phyloP scores from a whole-genome alignment of 2,329 filamentous ascomycete genomes.

The Rhinocladiella similis region DNA sequence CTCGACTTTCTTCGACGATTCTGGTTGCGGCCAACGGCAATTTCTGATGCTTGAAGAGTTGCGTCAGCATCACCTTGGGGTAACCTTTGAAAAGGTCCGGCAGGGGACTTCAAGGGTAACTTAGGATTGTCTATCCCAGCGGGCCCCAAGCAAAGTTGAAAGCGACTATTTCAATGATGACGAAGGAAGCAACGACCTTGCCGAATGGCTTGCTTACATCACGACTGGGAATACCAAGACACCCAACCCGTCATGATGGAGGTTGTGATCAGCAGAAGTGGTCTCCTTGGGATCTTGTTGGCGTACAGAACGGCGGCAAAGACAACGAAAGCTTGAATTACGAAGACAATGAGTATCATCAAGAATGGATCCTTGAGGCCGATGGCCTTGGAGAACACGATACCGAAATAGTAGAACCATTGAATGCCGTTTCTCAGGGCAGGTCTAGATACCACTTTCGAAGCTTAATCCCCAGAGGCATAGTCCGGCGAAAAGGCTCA shows the following conservation, averaged over 20 bases:
- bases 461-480: no score
- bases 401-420: slow-evolving; percentile 16
- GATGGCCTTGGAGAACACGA: slow-evolving; percentile 16
- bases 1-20: slow-evolving; percentile 30
- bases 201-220: slow-evolving; percentile 2
- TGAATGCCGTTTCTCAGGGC: slow-evolving; percentile 18
- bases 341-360: slow-evolving; percentile 8
- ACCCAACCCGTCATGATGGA: slow-evolving; percentile 13
- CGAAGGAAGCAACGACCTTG: slow-evolving; percentile 14
- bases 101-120: slow-evolving; percentile 7
- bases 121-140: slow-evolving; percentile 44
- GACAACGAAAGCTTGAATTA: slow-evolving; percentile 12
- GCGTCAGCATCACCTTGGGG: neutral
- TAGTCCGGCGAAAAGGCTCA: no score
- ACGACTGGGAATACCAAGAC: slow-evolving; percentile 1
- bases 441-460: no score
- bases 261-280: slow-evolving; percentile 11
- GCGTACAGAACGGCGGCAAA: slow-evolving; percentile 6
- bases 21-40: slow-evolving; percentile 50
- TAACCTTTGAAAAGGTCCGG: neutral
- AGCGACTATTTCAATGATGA: slow-evolving; percentile 11
- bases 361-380: slow-evolving; percentile 14
- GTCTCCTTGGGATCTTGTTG: slow-evolving; percentile 6
- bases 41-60: slow-evolving; percentile 33
- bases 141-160: slow-evolving; percentile 51